A percentile compares a stretch with the other conserved stretches of the same genome.
Conservation (phyloP, 108 stramenopile species). For the Mediolabrus comicus region DNA sequence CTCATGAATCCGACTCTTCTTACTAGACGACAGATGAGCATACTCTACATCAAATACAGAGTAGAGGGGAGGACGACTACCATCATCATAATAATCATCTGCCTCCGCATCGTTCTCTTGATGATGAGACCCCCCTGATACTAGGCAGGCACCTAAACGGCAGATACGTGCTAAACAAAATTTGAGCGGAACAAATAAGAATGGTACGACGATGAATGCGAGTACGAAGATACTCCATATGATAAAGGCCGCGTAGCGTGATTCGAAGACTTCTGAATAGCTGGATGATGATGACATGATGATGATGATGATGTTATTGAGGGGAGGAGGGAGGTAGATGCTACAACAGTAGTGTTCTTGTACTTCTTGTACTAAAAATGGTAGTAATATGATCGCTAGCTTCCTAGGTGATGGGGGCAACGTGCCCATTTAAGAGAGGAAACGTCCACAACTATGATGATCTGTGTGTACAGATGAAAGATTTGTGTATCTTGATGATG, state of each 20-base stretch:
- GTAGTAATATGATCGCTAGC: not conserved
- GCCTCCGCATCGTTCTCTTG: not conserved
- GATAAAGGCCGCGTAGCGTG: constrained; percentile 15
- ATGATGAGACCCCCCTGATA: not conserved
- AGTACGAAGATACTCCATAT: constrained; percentile 13
- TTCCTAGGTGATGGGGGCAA: not conserved
- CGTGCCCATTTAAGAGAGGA: not conserved
- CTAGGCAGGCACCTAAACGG: not conserved
- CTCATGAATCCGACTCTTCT: not conserved
- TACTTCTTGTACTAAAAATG: not conserved
- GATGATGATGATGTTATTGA: not conserved
- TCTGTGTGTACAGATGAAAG: too few relatives aligned
- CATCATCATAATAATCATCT: not conserved
- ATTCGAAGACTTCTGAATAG: not conserved
- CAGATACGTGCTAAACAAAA: not conserved
- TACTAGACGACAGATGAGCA: not conserved
- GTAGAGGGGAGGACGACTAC: not conserved
- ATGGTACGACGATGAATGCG: constrained; percentile 14
- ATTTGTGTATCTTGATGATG: too few relatives aligned
- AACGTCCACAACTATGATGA: too few relatives aligned
- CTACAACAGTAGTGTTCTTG: too few relatives aligned
- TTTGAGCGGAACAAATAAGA: not conserved
- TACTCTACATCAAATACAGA: not conserved
- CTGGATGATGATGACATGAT: not conserved
- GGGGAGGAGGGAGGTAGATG: too few relatives aligned